These are phyloP conservation scores for Steccherinum ochraceum DNA, from an alignment of 768 basidiomycete species.

Conservation along the genomic window DNA sequence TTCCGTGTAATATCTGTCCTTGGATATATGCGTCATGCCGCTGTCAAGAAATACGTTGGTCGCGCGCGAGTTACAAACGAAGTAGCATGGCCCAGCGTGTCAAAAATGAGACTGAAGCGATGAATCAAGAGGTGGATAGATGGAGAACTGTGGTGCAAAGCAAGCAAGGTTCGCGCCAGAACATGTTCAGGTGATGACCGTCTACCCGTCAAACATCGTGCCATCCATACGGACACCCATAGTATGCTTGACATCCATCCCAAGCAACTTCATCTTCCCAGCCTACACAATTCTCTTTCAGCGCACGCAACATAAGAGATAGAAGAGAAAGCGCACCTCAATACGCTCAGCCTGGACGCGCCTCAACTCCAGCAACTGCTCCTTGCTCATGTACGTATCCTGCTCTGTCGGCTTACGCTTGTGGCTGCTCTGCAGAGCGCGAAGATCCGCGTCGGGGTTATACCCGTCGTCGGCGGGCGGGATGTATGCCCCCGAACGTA, in stretches of 20 bases:
- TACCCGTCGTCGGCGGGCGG: constrained; percentile 69
- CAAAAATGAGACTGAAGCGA: no score
- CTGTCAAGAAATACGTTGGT: no score
- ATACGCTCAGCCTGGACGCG: constrained; percentile 80
- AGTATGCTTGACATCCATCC: constrained; percentile 80
- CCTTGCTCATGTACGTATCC: constrained; percentile 71
- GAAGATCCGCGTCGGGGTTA: constrained; percentile 81
- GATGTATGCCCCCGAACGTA: constrained; percentile 78
- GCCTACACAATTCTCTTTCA: constrained; percentile 27
- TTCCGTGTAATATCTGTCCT: no score
- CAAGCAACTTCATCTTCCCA: constrained; percentile 82
- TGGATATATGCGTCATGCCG: no score
- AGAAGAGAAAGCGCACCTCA: constrained; percentile 48
- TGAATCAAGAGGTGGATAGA: no score
- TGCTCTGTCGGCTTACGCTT: constrained; percentile 62
- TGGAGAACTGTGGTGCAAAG: no score
- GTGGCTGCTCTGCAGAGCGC: constrained; percentile 44
- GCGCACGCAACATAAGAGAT: not conserved
- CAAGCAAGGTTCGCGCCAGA: no score
- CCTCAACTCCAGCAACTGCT: constrained; percentile 76
- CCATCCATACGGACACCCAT: constrained; percentile 89
- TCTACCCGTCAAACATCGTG: no score
- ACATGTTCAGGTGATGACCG: no score
- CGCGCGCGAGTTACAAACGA: no score
- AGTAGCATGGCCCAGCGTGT: no score